phyloP scores from a whole-genome alignment of 2,329 filamentous ascomycete genomes.

The Orbilia ellipsospora region DNA sequence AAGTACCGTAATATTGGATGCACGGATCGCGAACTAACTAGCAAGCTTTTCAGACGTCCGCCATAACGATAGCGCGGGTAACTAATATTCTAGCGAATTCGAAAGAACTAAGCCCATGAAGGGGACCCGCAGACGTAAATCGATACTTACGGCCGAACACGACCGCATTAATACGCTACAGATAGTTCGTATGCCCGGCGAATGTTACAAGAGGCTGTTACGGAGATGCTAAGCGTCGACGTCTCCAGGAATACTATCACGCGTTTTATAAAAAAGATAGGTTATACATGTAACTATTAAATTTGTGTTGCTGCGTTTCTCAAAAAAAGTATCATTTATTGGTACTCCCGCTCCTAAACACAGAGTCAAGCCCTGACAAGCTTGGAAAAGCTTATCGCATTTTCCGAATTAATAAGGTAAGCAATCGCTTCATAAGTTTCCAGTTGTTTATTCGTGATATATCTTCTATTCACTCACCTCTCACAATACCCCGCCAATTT shows the following conservation, averaged over 20 bases:
- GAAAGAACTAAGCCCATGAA: not conserved
- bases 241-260: too few relatives aligned
- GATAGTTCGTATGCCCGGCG: not conserved
- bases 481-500: slow-evolving; percentile 2
- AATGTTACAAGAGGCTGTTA: too few relatives aligned
- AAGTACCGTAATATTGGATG: not conserved
- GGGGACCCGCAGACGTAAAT: slow-evolving; percentile 5
- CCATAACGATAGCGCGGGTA: slow-evolving; percentile 3
- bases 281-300: too few relatives aligned
- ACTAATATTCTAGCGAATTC: slow-evolving; percentile 4
- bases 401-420: too few relatives aligned
- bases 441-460: slow-evolving; percentile 6
- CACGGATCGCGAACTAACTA: slow-evolving; percentile 1
- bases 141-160: slow-evolving; percentile 3
- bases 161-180: slow-evolving; percentile 3
- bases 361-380: too few relatives aligned
- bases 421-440: slow-evolving; percentile 6
- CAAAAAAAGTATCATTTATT: too few relatives aligned
- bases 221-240: too few relatives aligned
- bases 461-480: slow-evolving; percentile 6
- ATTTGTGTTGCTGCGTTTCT: too few relatives aligned
- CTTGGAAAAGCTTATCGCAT: too few relatives aligned
- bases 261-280: too few relatives aligned
- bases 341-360: too few relatives aligned
- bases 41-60: slow-evolving; percentile 3